Evolutionary conservation across 805 yeast species (phyloP).

Genomic region (Wickerhamomyces alni): DNA sequence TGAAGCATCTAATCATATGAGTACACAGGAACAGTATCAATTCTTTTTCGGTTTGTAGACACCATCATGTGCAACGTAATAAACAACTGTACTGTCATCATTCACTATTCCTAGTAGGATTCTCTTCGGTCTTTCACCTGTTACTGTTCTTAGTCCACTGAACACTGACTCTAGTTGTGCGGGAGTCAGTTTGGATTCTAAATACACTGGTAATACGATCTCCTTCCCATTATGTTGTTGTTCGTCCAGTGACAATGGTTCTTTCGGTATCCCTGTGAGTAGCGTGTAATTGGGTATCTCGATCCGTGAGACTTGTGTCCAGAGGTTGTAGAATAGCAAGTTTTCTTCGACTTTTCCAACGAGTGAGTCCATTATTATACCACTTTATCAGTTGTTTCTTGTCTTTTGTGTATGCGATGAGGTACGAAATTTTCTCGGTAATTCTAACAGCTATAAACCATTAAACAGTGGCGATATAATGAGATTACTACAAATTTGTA

Average conservation of each 20-base stretch:
- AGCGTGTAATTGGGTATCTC: constrained; percentile 3
- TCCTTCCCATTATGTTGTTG: constrained; percentile 1
- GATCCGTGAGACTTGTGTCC: constrained; percentile 18
- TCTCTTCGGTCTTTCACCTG: constrained; percentile 31
- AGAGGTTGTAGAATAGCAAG: constrained; percentile 15
- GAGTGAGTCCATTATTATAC: not conserved
- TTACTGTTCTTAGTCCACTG: constrained; percentile 13
- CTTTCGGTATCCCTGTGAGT: constrained; percentile 18
- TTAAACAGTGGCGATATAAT: not conserved
- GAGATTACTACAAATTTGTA: not conserved
- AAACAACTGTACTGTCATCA: constrained; percentile 67
- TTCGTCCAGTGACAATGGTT: constrained; percentile 16
- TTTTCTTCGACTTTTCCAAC: constrained; percentile 16
- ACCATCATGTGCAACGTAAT: constrained; percentile 63
- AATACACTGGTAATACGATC: constrained; percentile 31
- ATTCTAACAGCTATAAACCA: too few relatives aligned
- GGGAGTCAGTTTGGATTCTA: constrained; percentile 29
- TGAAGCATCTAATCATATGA: constrained; percentile 8
- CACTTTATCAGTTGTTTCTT: too few relatives aligned
- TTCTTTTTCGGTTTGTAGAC: constrained; percentile 57
- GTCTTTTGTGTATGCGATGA: too few relatives aligned
- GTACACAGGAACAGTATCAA: constrained; percentile 15
- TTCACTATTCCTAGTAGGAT: constrained; percentile 51
- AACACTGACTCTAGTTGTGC: constrained; percentile 37
- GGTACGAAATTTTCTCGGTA: too few relatives aligned